Percentiles rank a stretch among this genome's conserved stretches.
Evolutionary conservation across 768 basidiomycete species (phyloP).

Genomic region (Imleria badia): DNA sequence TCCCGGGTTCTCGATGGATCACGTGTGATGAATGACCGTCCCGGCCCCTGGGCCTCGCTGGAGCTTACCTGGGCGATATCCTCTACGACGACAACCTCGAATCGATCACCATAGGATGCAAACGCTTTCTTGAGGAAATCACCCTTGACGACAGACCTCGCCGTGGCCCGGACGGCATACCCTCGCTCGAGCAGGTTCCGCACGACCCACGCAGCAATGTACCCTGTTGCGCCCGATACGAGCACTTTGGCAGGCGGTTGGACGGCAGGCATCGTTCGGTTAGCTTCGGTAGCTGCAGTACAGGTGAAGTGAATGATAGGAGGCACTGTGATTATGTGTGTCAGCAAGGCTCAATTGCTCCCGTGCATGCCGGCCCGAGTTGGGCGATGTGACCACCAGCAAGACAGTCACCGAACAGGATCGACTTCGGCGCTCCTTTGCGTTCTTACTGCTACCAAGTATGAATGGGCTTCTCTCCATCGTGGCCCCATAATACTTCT

Average conservation of each 20-base stretch:
- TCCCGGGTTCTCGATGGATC: too few relatives aligned
- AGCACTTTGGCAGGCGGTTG: constrained; percentile 30
- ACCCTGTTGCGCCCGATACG: constrained; percentile 31
- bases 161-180: constrained; percentile 64
- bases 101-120: constrained; percentile 50
- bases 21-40: neutral
- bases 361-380: too few relatives aligned
- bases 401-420: too few relatives aligned
- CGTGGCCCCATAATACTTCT: too few relatives aligned
- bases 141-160: constrained; percentile 61
- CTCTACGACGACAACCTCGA: constrained; percentile 65
- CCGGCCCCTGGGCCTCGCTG: neutral
- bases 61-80: constrained; percentile 57
- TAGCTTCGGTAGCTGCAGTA: too few relatives aligned
- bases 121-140: constrained; percentile 55
- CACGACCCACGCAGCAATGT: constrained; percentile 47
- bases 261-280: constrained; percentile 21
- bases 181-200: constrained; percentile 57
- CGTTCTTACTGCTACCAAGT: too few relatives aligned
- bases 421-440: too few relatives aligned
- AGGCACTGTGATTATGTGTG: too few relatives aligned
- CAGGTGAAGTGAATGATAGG: too few relatives aligned
- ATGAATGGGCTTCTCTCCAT: too few relatives aligned
- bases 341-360: too few relatives aligned
- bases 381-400: too few relatives aligned